Conservation (phyloP, 768 basidiomycete genomes). For the Hortiboletus flavorubellus region DNA sequence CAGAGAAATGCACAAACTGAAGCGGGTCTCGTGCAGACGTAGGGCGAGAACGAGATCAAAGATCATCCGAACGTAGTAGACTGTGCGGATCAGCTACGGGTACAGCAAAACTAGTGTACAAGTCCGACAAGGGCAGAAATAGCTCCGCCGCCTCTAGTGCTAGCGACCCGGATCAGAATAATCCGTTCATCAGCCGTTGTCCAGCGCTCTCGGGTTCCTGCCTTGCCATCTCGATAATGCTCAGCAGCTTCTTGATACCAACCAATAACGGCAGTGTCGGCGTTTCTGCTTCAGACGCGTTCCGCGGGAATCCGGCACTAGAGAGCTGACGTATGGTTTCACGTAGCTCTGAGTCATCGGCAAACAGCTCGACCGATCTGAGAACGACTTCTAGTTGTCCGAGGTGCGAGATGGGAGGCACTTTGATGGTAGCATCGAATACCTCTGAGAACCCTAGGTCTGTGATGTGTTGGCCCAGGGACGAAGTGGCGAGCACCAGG, state of each 20-base stretch:
- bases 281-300: constrained; percentile 41
- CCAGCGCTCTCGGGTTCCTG: constrained; percentile 88
- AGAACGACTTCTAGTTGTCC: constrained; percentile 72
- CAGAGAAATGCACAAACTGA: not conserved
- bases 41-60: not conserved
- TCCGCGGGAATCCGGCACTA: constrained; percentile 64
- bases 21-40: not conserved
- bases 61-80: not conserved
- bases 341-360: constrained; percentile 45
- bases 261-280: constrained; percentile 58
- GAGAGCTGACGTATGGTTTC: constrained; percentile 62
- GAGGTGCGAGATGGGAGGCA: constrained; percentile 77
- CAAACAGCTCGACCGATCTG: constrained; percentile 76
- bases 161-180: constrained; percentile 38
- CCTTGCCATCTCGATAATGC: constrained; percentile 91
- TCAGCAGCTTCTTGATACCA: constrained; percentile 92
- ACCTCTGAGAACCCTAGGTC: constrained; percentile 87
- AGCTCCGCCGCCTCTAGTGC: not conserved
- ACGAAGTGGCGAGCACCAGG: constrained; percentile 89
- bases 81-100: not conserved
- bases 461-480: constrained; percentile 77
- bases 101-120: constrained; percentile 5
- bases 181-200: constrained; percentile 59
- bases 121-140: constrained; percentile 8
- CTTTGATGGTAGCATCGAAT: constrained; percentile 85